Base-by-base conservation (phyloP, 176 grass and related monocot genomes). In the Cenchrus purpureus region DNA sequence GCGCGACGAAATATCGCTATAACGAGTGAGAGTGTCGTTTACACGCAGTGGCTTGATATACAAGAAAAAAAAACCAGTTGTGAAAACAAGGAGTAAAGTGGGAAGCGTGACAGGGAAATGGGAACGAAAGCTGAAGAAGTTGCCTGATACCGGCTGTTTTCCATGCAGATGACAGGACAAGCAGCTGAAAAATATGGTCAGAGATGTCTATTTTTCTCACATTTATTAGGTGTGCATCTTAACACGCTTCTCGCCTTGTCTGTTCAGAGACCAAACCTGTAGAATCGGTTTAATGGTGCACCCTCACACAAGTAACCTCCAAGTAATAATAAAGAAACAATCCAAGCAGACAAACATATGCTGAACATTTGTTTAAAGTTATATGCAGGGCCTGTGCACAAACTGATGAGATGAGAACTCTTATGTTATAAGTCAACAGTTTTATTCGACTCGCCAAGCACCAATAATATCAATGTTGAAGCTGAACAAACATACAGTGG, bases 11-110 rank as follows among this genome's bases (percentile, higher is more conserved):
- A 69, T 15, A 56, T 31, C 37, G 12, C 20, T 68, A n/a, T 31
- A 53, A 16, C 72, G 61, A 13, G 65, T 49, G 20, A 82, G 25
- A 73, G 66, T 51, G 17, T 29, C 64, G 86, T 56, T 56, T 69
- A 71, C 37, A 57, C 58, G 1, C 5, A 31, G 7, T 88, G 67
- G 83, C 37, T 86, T 82, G 62, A 71, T 50, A 65, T 63, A 49
- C 83, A 82, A 86, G 57, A 3, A 40, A 40, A 40, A 63, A 65
- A 90, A 86, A 82, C 22, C 78, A 65, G 25, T 53, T 76, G 63
- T 61, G 29, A 56, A 56, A 32, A 64, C 71, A 55, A 17, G 83
- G 22, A 11, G 32, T 16, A 76, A 89, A 85, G 32, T 75, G 25
- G 49, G 67, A 19, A 29, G 60, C 84, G 28, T 74, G 50, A 68